Evolutionary conservation across 192 early-diverging fungal species (phyloP), one percentile per base, ranked within the genome.

Genomic region (Backusella sp.): DNA sequence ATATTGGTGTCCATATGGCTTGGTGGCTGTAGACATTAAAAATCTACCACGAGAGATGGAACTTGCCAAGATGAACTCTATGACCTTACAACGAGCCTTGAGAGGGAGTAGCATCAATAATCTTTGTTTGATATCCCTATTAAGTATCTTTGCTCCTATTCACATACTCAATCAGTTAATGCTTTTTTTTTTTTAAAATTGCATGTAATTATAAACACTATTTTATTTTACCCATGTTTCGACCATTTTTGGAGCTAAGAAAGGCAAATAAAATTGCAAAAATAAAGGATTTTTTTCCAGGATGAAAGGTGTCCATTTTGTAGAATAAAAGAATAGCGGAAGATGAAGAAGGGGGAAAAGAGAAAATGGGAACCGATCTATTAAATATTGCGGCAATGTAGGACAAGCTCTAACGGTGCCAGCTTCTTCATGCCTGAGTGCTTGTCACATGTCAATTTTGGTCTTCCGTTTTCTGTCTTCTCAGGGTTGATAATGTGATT

Each of bases 161-260:
- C 4, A 28, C 26, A 62, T 3, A 62, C 6, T 2, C 19, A 62
- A 28, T 62, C 56, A 62, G 7, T 62, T 6, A 7, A 7, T 49
- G 46, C 6, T 6, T 49, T 19, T n/a, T 46, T 49, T 49, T 49
- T 19, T n/a, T n/a, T n/a, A n/a, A n/a, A 49, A 49, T 49, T 44
- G 0, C 32, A 32, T 3, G 32, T 49, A 49, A 44, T 44, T 49
- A n/a, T 49, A 49, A 49, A n/a, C 46, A 6, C 23, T 53, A 5
- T 23, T 53, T 8, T 32, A 39, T 11, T 28, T 28, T 62, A 62
- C 56, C 56, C 26, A 62, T 28, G 26, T 62, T 11, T 26, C 56
- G 21, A 62, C 56, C 56, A 62, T 62, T 62, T 62, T 28, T 62
- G 56, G 56, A 28, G 56, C 56, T 62, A 11, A 62, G 56, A 62